These are phyloP conservation scores for Avena eriantha DNA, from an alignment of 176 grass and related monocot genomes.

Conservation along the genomic window DNA sequence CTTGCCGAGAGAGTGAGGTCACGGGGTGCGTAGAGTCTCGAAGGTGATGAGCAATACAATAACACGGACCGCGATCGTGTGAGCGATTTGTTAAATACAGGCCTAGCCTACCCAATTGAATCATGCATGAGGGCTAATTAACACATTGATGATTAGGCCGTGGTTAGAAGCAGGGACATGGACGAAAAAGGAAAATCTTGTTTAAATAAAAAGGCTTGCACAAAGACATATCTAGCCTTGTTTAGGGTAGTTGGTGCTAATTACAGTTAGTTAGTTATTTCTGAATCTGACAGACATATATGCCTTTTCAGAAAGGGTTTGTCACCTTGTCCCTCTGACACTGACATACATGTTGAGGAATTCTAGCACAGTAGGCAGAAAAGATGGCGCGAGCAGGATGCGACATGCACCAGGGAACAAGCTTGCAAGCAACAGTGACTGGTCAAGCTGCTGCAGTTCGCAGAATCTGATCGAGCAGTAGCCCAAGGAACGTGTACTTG, in stretches of 20 bases:
- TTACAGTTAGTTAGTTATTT: background rate
- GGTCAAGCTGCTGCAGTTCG: background rate
- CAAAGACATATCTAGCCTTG: background rate
- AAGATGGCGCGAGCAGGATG: background rate
- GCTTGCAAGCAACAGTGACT: background rate
- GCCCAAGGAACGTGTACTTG: no score
- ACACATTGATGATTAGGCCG: constrained; percentile 32
- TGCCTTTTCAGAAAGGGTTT: no score
- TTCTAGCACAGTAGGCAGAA: background rate
- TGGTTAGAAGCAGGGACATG: constrained; percentile 13
- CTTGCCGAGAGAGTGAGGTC: background rate
- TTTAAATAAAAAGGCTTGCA: background rate
- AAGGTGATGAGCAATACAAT: background rate
- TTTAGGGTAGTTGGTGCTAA: background rate
- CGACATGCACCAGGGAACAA: background rate
- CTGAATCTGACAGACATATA: background rate
- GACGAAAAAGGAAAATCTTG: no score
- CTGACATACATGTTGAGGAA: background rate
- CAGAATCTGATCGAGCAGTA: background rate
- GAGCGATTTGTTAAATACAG: background rate
- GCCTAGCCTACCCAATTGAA: background rate
- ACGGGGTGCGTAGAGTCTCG: constrained; percentile 8
- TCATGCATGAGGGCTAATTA: constrained; percentile 27
- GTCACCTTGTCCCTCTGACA: background rate
- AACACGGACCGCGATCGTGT: constrained; percentile 22